Conservation (phyloP, 2,329 filamentous ascomycete genomes). For the Rhynchosporium agropyri region DNA sequence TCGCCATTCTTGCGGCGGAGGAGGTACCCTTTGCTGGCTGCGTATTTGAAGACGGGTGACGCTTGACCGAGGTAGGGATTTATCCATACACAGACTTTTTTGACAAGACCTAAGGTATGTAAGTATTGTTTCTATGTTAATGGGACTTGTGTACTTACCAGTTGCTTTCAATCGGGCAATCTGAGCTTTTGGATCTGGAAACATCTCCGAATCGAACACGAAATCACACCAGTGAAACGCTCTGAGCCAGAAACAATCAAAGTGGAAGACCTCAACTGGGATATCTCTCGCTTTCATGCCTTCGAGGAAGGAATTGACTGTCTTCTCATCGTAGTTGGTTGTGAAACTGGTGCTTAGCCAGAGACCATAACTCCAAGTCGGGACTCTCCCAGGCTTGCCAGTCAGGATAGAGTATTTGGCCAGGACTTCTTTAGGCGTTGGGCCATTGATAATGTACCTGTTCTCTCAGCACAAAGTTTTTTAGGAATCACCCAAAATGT, state of each 20-base stretch:
- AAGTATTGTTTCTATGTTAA: conserved; percentile 46
- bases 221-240: conserved; percentile 68
- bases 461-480: not conserved
- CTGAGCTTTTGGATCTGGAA: conserved; percentile 60
- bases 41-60: conserved; percentile 59
- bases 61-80: conserved; percentile 65
- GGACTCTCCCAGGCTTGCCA: conserved; percentile 64
- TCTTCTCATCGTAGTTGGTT: conserved; percentile 61
- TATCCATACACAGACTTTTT: conserved; percentile 60
- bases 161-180: conserved; percentile 56
- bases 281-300: conserved; percentile 60
- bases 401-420: conserved; percentile 68
- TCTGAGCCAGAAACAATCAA: conserved; percentile 66
- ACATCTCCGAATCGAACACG: conserved; percentile 58
- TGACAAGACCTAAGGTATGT: conserved; percentile 50
- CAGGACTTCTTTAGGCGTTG: conserved; percentile 71
- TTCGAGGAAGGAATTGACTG: conserved; percentile 59
- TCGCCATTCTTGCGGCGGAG: conserved; percentile 61
- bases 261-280: conserved; percentile 63
- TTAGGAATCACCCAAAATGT: not conserved
- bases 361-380: conserved; percentile 74
- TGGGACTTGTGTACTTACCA: conserved; percentile 27
- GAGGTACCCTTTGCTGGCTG: conserved; percentile 58
- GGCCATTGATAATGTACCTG: conserved; percentile 69
- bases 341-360: conserved; percentile 75